phyloP scores from a whole-genome alignment of 1,284 basidiomycete species.

The Marasmius oreades region DNA sequence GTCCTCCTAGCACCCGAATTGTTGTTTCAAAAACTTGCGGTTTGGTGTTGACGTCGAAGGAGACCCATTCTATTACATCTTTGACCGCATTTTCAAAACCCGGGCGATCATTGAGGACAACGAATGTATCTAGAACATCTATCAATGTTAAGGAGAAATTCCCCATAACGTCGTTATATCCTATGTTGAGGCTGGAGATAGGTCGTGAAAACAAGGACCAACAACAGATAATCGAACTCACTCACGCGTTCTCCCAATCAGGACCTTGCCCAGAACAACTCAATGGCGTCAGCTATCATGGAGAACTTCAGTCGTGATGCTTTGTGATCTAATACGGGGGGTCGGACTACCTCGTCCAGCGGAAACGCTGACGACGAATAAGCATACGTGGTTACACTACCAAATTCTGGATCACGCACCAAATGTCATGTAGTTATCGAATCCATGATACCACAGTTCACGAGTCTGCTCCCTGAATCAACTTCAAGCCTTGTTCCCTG shows the following conservation, averaged over 20 bases:
- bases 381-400: slow-evolving; percentile 2
- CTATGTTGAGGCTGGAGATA: slow-evolving; percentile 58
- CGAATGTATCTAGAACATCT: slow-evolving; percentile 79
- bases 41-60: slow-evolving; percentile 85
- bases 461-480: slow-evolving; percentile 60
- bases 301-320: not conserved
- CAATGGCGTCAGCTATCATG: slow-evolving; percentile 77
- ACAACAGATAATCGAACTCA: slow-evolving; percentile 15
- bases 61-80: slow-evolving; percentile 73
- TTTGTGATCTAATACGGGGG: not conserved
- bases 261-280: slow-evolving; percentile 81
- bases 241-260: slow-evolving; percentile 76
- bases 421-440: slow-evolving; percentile 72
- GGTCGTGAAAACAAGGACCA: slow-evolving; percentile 8
- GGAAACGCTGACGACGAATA: slow-evolving; percentile 60
- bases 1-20: slow-evolving; percentile 84
- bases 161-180: slow-evolving; percentile 80
- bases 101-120: slow-evolving; percentile 68
- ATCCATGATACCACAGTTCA: slow-evolving; percentile 82
- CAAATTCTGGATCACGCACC: slow-evolving; percentile 41
- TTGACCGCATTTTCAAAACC: slow-evolving; percentile 77
- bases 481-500: slow-evolving; percentile 3
- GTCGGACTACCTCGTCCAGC: slow-evolving; percentile 62
- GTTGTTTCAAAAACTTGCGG: slow-evolving; percentile 92
- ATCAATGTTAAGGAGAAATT: slow-evolving; percentile 83